Percentiles rank a stretch among this genome's conserved stretches.
Evolutionary conservation across 2,329 filamentous ascomycete species (phyloP).

Genomic region (Hypoxylon sp.): DNA sequence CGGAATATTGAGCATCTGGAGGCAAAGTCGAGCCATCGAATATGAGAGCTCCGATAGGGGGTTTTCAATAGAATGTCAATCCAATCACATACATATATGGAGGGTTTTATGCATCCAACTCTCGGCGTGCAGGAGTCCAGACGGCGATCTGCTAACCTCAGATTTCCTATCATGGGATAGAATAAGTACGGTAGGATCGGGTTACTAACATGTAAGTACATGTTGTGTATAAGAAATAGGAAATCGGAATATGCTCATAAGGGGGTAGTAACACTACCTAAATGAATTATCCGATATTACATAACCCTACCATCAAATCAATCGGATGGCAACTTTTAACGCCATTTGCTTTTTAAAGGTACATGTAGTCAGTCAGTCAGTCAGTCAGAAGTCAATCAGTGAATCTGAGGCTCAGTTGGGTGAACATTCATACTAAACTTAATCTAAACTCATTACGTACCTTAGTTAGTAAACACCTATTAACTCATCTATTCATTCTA

Average conservation of each 20-base stretch:
- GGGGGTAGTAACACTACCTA: not conserved
- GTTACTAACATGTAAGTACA: not conserved
- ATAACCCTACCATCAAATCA: not conserved
- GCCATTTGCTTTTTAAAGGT: not conserved
- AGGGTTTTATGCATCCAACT: not conserved
- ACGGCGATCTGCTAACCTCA: slow-evolving; percentile 13
- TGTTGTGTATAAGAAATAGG: not conserved
- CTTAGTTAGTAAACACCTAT: not conserved
- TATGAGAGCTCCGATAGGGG: not conserved
- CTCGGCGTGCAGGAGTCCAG: slow-evolving; percentile 1
- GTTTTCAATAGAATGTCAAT: slow-evolving; percentile 9
- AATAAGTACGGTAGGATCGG: slow-evolving; percentile 3
- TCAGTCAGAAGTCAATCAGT: not conserved
- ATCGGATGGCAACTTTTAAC: slow-evolving; percentile 16
- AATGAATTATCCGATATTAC: slow-evolving; percentile 5
- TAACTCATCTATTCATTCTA: not conserved
- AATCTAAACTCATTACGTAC: not conserved
- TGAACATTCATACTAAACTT: not conserved
- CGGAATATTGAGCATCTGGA: slow-evolving; percentile 2
- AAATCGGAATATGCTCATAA: not conserved
- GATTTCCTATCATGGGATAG: slow-evolving; percentile 11
- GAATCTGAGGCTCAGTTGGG: slow-evolving; percentile 12
- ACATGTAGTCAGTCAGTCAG: too few species aligned
- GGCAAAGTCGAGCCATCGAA: not conserved
- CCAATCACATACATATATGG: slow-evolving; percentile 3